Evolutionary conservation across 2,329 filamentous ascomycete species (phyloP), one percentile per base, ranked within the genome.

Genomic region (Pseudogymnoascus sp.): DNA sequence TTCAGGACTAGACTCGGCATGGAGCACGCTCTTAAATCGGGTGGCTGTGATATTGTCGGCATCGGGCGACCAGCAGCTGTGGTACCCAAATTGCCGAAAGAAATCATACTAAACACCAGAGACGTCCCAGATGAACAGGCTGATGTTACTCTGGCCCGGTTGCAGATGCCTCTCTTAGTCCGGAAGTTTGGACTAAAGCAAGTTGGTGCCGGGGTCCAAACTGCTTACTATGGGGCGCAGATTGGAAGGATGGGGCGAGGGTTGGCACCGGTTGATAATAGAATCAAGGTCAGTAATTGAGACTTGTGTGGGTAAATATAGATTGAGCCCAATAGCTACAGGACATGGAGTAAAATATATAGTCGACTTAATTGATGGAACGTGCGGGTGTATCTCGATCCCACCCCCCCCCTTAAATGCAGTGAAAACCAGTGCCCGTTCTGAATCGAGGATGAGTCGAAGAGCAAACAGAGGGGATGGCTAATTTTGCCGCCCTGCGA

Each of bases 1-100:
- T 87, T 89, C 71, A 79, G 84, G 1, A 81, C 78, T 0, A 73
- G 80, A 2, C 69, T 71, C 0, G 81, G 78, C 2, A 83, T 83
- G 73, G 77, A 79, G 23, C 73, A 76, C 5, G 81, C 80, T 9
- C 68, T 84, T 5, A 63, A 73, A 4, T 75, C 75, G 9, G 75
- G 77, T 0, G 77, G 75, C 2, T 82, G 80, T 65, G 77, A 83
- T 63, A 65, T 82, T 67, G 74, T 83, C 19, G 80, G 80, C 0
- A 72, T 83, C 22, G 79, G 74, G 0, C 71, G 80, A 33, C 77
- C 80, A 0, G 77, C 78, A 0, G 75, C 77, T 11, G 66, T 81
- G 7, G 69, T 79, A 30, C 76, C 80, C 0, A 71, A 71, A 7
- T 70, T 81, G 5, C 75, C 78, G 8, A 71, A 67, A 11, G 71